These are phyloP conservation scores for Botrytis tulipae DNA, from an alignment of 2,329 filamentous ascomycete species.

Conservation along the genomic window DNA sequence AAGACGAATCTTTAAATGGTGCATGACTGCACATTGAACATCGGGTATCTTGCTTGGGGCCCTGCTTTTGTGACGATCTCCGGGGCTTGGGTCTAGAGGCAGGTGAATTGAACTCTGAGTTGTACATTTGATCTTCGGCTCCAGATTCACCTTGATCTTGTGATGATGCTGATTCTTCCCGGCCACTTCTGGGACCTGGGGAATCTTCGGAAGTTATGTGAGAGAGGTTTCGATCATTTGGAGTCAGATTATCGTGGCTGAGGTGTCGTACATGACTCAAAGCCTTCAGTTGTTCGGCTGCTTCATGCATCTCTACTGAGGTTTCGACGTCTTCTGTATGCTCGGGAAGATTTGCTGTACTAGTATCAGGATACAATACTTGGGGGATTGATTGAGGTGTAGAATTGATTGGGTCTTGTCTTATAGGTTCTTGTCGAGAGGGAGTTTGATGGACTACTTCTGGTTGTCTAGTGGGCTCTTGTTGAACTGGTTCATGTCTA, in stretches of 20 bases:
- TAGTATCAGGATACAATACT: constrained; percentile 32
- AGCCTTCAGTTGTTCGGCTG: constrained; percentile 64
- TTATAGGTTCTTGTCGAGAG: constrained; percentile 30
- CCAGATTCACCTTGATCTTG: constrained; percentile 43
- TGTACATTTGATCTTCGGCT: constrained; percentile 43
- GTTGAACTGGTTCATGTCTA: constrained; percentile 44
- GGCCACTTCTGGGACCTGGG: constrained; percentile 37
- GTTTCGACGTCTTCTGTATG: constrained; percentile 55
- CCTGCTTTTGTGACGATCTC: constrained; percentile 39
- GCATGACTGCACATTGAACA: constrained; percentile 62
- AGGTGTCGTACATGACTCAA: constrained; percentile 60
- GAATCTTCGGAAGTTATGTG: constrained; percentile 38
- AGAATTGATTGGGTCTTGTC: constrained; percentile 33
- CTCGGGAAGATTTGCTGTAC: constrained; percentile 33
- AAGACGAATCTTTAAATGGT: constrained; percentile 66
- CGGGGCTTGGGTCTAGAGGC: constrained; percentile 37
- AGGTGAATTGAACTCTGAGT: constrained; percentile 39
- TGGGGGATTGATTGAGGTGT: constrained; percentile 32
- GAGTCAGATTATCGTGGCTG: constrained; percentile 45
- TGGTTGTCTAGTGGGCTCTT: constrained; percentile 19
- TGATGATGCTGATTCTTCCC: constrained; percentile 45
- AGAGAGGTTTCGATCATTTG: constrained; percentile 37
- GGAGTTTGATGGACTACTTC: constrained; percentile 23
- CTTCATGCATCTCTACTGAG: constrained; percentile 68
- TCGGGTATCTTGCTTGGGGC: constrained; percentile 58